Conservation (phyloP, 2,329 filamentous ascomycete species). For the Cladorrhinum sp. region DNA sequence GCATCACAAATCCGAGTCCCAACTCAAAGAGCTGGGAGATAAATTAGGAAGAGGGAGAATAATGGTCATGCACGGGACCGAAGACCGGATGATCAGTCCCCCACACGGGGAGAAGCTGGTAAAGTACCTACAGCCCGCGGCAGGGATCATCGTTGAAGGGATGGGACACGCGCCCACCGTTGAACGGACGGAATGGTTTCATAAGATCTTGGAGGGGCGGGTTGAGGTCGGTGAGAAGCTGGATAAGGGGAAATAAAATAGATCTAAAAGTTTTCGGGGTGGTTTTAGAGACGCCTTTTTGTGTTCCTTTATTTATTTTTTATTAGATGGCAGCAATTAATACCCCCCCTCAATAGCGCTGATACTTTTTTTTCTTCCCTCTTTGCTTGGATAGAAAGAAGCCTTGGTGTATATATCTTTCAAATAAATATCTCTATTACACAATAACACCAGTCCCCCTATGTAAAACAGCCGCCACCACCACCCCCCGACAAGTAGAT, state of each 20-base stretch:
- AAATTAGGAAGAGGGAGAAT: conserved; percentile 70
- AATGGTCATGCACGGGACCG: conserved; percentile 70
- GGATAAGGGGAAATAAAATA: conserved; percentile 22
- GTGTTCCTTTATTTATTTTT: neutral
- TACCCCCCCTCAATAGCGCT: too few relatives aligned
- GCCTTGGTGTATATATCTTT: too few relatives aligned
- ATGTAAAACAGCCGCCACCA: too few relatives aligned
- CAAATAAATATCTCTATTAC: too few relatives aligned
- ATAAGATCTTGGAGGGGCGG: conserved; percentile 56
- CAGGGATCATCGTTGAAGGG: conserved; percentile 62
- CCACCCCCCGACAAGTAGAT: too few relatives aligned
- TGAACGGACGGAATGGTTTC: conserved; percentile 69
- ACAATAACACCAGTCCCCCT: too few relatives aligned
- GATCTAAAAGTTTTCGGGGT: too few relatives aligned
- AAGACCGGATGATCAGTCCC: conserved; percentile 74
- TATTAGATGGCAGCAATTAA: too few relatives aligned
- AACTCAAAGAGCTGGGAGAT: conserved; percentile 65
- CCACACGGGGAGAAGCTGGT: conserved; percentile 68
- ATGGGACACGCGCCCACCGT: conserved; percentile 73
- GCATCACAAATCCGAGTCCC: conserved; percentile 69
- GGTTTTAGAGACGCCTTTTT: neutral
- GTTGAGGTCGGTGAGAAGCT: conserved; percentile 53
- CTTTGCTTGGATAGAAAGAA: too few relatives aligned
- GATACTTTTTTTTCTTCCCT: too few relatives aligned
- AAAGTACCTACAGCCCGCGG: conserved; percentile 59